Base-by-base conservation (phyloP, 2,329 filamentous ascomycete species). In the Phialocephala subalpina region DNA sequence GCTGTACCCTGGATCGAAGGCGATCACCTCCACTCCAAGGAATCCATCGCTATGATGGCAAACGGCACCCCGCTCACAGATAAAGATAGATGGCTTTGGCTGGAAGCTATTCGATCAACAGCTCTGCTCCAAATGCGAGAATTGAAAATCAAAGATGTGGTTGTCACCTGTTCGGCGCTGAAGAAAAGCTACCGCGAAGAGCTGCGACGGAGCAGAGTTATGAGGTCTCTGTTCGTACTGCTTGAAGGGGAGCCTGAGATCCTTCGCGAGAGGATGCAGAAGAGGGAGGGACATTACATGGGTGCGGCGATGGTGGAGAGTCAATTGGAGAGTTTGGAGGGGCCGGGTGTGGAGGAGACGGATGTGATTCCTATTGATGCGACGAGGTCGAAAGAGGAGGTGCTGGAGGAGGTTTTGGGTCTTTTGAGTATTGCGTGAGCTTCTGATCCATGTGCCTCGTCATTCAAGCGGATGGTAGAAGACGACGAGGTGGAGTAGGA, bases 81-180 rank as follows among this genome's bases (percentile, higher is more conserved):
- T 57, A 66, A 74, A 6, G 77, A 80, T 56, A 73, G 77, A 49
- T 38, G 71, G 4, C 65, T 66, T 5, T 79, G 78, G 78, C 71
- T 79, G 2, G 63, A 67, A 7, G 71, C 75, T 11, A 64, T 80
- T 7, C 70, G 69, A 2, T 45, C 62, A 7, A 70, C 70, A 3
- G 71, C 73, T 0, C 53, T 71, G 33, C 69, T 77, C 62, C 63
- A 73, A 35, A 58, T 75, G 45, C 63, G 70, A 33, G 74, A 77
- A 1, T 66, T 77, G 8, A 73, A 70, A 1, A 73, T 75, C 14
- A 63, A 70, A 14, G 63, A 69, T 5, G 77, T 77, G 0, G 64
- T 81, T 4, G 70, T 82, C 1, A 80, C 78, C 20, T 82, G 80
- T 69, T 82, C 80, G 9, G 78, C 79, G 0, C 70, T 82, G 55